Base-by-base conservation (phyloP, 305 asterid genomes). In the Solanum chacoense region DNA sequence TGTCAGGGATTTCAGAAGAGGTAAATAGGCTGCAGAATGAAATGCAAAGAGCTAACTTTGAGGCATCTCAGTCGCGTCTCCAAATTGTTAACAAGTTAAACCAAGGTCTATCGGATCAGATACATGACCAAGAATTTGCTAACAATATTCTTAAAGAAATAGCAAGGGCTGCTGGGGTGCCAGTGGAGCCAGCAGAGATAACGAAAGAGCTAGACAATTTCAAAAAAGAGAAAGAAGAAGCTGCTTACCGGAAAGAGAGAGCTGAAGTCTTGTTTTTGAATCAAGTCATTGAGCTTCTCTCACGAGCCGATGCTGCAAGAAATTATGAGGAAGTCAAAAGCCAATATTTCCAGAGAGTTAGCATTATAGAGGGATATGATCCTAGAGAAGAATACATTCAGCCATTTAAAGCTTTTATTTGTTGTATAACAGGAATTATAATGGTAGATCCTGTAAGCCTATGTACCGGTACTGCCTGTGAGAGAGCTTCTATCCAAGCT, bases 381-480 rank as follows among this genome's bases (percentile, higher is more conserved):
- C 91, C 97, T 3, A 90, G 78, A 85, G 94, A 93, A 89, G 94
- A 94, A 35, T 89, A 72, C 24, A 94, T 94, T 9, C 90, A 91
- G 87, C 96, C 95, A 7, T 93, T 93, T 79, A 94, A 91, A 84
- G 88, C 97, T 16, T 94, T 93, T 88, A 72, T 87, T 75, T 94
- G 96, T 79, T 88, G 94, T 28, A 92, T 94, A 83, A 94, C 94
- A 2, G 84, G 89, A 42, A 32, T 75, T 3, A 93, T 94, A 90
- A 93, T 94, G 96, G 91, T 88, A 11, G 96, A 94, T 87, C 96
- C 95, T 1, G 95, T 94, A 28, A 94, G 96, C 91, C 94, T 94
- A 76, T 94, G 95, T 89, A 94, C 94, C 0, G 97, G 96, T 5
- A 94, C 97, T 18, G 92, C 96, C 3, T 94, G 95, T 69, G 94